Evolutionary conservation across 495 filamentous ascomycete genomes (phyloP), one percentile per base, ranked within the genome.

Genomic region (Hypoxylon subgilvum): DNA sequence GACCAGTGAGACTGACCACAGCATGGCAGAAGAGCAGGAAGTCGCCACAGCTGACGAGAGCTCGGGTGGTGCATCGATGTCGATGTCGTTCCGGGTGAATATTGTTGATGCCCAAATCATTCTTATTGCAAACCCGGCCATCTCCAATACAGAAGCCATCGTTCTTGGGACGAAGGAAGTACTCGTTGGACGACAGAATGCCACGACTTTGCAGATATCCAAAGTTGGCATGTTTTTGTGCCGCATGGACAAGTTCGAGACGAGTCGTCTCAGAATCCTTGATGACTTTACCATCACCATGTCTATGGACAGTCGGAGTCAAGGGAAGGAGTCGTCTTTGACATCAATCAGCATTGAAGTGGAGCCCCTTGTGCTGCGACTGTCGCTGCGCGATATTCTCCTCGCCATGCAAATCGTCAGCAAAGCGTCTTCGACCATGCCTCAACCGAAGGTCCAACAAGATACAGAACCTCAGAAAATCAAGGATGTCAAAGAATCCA

Each of bases 171-270:
- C 91, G 6, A 97, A 97, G 70, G 90, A 98, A 68, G 84, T 97
- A 4, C 79, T 97, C 4, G 77, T 97, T 7, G 93, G 93, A 9
- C 89, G 93, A 66, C 94, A 98, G 72, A 90, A 97, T 75, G 90
- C 93, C 16, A 81, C 91, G 42, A 96, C 95, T 7, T 78, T 98
- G 50, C 95, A 97, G 65, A 82, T 97, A 6, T 88, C 88, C 25
- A 85, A 96, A 65, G 86, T 97, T 38, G 95, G 94, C 50, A 97
- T 98, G 92, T 98, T 97, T 72, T 77, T 98, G 27, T 98, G 94
- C 68, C 89, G 94, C 22, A 97, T 98, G 95, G 94, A 98, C 68
- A 88, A 88, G 56, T 96, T 96, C 58, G 92, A 96, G 48, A 90
- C 86, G 13, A 88, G 84, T 44, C 82, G 89, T 28, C 82, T 97